Percentiles rank a stretch among this genome's conserved stretches.
Conservation (phyloP, 1,284 basidiomycete genomes). For the Ceratorhiza oryzae-sativae region DNA sequence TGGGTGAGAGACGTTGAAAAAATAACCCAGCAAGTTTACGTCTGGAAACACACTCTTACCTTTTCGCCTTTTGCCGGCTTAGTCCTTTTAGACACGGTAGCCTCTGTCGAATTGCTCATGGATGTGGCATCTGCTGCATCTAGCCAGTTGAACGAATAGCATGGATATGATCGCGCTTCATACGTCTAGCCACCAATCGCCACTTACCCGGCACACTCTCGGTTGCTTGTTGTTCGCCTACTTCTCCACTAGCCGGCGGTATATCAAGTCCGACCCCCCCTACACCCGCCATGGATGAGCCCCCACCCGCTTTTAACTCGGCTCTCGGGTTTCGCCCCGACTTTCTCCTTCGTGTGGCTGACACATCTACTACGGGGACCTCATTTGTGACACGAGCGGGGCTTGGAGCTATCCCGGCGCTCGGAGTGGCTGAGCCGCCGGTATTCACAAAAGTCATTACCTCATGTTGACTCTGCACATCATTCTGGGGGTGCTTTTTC, state of each 20-base stretch:
- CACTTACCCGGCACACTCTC: not conserved
- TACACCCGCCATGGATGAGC: not conserved
- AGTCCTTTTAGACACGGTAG: not conserved
- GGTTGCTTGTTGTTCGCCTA: not conserved
- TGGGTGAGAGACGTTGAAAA: not conserved
- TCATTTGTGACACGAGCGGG: not conserved
- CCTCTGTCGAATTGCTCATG: not conserved
- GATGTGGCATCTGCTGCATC: not conserved
- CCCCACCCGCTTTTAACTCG: not conserved
- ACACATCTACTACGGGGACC: not conserved
- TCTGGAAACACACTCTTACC: not conserved
- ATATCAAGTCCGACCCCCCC: not conserved
- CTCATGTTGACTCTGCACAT: not conserved
- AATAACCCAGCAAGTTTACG: not conserved
- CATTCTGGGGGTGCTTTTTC: slow-evolving; percentile 14
- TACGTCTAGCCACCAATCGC: not conserved
- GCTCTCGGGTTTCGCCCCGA: not conserved
- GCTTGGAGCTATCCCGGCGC: not conserved
- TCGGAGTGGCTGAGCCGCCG: not conserved
- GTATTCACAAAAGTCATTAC: not conserved
- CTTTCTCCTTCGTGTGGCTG: not conserved
- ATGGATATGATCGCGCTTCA: not conserved
- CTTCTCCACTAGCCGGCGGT: not conserved
- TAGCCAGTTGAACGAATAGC: not conserved
- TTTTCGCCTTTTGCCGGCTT: not conserved